These are phyloP conservation scores for Lactifluus pinguis DNA, from an alignment of 768 basidiomycete genomes.

Conservation along the genomic window DNA sequence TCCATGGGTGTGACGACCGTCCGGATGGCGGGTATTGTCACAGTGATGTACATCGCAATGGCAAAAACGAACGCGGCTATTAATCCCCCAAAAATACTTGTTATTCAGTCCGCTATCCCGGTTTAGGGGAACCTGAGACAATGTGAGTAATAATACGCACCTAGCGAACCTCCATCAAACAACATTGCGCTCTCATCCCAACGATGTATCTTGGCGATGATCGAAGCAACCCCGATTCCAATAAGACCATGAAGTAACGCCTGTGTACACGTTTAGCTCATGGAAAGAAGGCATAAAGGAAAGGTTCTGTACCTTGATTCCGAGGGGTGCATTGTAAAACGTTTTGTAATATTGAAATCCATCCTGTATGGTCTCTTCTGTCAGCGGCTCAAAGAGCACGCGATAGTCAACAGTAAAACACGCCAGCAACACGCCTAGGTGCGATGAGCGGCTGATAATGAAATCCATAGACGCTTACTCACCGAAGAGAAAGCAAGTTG, in stretches of 20 bases:
- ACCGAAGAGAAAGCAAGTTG: slow-evolving; percentile 88
- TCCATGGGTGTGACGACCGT: slow-evolving; percentile 57
- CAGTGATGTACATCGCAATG: slow-evolving; percentile 72
- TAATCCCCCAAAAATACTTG: background rate
- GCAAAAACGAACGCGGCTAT: slow-evolving; percentile 68
- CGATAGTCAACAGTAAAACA: slow-evolving; percentile 85
- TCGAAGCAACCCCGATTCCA: slow-evolving; percentile 63
- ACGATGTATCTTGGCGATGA: slow-evolving; percentile 69
- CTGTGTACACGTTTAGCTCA: slow-evolving; percentile 29
- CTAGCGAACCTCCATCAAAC: slow-evolving; percentile 86
- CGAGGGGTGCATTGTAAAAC: slow-evolving; percentile 88
- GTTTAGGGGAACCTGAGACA: background rate
- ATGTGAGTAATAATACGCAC: slow-evolving; percentile 36
- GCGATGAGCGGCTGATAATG: slow-evolving; percentile 3
- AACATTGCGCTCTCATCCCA: slow-evolving; percentile 94
- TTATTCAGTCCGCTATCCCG: background rate
- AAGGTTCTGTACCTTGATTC: slow-evolving; percentile 67
- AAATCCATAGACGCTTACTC: slow-evolving; percentile 23
- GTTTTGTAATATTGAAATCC: slow-evolving; percentile 87
- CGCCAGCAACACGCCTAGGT: slow-evolving; percentile 68
- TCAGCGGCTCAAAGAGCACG: slow-evolving; percentile 61
- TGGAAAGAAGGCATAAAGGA: background rate
- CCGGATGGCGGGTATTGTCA: slow-evolving; percentile 68
- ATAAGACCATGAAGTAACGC: slow-evolving; percentile 83
- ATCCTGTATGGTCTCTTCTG: slow-evolving; percentile 57